These are phyloP conservation scores for Kwoniella sp. DNA, from an alignment of 768 basidiomycete genomes.

Conservation along the genomic window DNA sequence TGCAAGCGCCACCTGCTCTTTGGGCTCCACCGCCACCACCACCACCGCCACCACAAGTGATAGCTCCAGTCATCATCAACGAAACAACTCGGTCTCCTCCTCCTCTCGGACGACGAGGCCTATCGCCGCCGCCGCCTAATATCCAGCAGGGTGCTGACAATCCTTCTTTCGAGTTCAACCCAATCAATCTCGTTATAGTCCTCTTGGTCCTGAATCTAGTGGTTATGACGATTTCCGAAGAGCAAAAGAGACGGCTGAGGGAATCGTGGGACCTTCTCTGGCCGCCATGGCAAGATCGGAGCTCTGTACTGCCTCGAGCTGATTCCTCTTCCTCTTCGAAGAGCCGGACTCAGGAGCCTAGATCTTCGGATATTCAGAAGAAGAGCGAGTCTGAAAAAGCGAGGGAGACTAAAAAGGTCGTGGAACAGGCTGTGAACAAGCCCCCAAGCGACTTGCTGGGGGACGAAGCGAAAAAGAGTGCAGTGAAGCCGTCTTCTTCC, in stretches of 20 bases:
- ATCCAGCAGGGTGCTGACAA: neutral
- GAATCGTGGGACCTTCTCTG: slow-evolving; percentile 39
- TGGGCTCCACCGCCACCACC: slow-evolving; percentile 4
- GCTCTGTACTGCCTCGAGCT: neutral
- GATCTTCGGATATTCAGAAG: neutral
- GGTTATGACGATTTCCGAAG: slow-evolving; percentile 15
- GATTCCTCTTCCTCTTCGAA: neutral
- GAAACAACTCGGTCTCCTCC: neutral
- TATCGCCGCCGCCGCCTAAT: neutral
- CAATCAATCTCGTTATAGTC: slow-evolving; percentile 16
- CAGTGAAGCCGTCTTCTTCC: neutral
- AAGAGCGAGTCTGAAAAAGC: slow-evolving; percentile 13
- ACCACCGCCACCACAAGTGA: neutral
- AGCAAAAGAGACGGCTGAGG: slow-evolving; percentile 24
- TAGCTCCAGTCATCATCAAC: slow-evolving; percentile 10
- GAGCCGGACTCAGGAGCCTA: neutral
- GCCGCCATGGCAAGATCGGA: slow-evolving; percentile 44
- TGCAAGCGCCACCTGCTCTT: slow-evolving; percentile 20
- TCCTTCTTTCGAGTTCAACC: slow-evolving; percentile 6
- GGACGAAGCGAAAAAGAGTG: neutral
- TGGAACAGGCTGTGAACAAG: neutral
- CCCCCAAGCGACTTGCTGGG: neutral
- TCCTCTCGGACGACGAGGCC: too few species aligned
- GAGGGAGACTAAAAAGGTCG: neutral
- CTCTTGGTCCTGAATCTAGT: slow-evolving; percentile 28